These are phyloP conservation scores for Colletotrichum costaricense DNA, from an alignment of 2,329 filamentous ascomycete species.

Conservation along the genomic window DNA sequence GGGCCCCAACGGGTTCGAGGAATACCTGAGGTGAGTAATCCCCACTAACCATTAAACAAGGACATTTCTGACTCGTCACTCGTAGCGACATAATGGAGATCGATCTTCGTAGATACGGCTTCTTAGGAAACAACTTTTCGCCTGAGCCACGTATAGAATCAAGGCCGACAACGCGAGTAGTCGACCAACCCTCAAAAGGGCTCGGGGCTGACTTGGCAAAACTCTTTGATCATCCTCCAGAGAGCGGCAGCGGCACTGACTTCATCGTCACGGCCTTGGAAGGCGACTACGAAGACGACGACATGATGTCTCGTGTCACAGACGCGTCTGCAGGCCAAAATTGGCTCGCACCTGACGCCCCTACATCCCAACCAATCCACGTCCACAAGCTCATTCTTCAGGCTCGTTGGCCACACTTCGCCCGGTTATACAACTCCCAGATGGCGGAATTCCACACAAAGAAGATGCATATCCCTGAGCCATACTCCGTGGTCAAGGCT, in stretches of 20 bases:
- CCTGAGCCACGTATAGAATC: constrained; percentile 64
- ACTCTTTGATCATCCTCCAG: constrained; percentile 88
- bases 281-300: constrained; percentile 79
- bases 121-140: constrained; percentile 82
- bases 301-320: constrained; percentile 62
- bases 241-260: constrained; percentile 87
- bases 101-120: constrained; percentile 90
- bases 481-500: constrained; percentile 91
- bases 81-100: constrained; percentile 88
- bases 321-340: constrained; percentile 57
- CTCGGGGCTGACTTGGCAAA: constrained; percentile 88
- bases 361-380: constrained; percentile 86
- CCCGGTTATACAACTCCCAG: constrained; percentile 88
- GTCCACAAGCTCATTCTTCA: constrained; percentile 96
- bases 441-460: constrained; percentile 99
- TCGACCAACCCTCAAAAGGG: constrained; percentile 69
- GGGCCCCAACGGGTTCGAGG: constrained; percentile 80
- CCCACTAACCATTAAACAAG: no score
- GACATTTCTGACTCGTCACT: not conserved
- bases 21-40: constrained; percentile 78
- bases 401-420: constrained; percentile 96
- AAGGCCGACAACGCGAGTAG: constrained; percentile 60
- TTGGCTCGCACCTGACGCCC: constrained; percentile 71
- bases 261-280: constrained; percentile 90
- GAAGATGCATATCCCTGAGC: constrained; percentile 97